Base-by-base conservation (phyloP, 23 red algal species). In the Cyanidium caldarium region DNA sequence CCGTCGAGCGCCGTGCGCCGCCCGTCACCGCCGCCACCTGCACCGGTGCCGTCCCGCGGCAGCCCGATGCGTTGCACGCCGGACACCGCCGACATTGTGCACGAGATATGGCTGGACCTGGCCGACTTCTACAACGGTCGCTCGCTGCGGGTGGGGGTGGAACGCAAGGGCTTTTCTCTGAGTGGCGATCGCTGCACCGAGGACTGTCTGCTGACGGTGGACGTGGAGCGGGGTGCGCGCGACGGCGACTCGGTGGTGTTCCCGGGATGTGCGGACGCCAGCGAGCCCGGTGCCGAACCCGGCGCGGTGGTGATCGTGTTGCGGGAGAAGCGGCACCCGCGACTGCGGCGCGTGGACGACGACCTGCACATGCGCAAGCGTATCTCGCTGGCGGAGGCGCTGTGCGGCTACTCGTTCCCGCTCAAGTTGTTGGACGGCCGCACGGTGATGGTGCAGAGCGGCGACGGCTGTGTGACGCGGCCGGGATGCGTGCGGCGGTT, bases 371-470 rank as follows among this genome's bases (percentile, higher is more conserved):
- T 75, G 42, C 46, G 58, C 34, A 75, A 75, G 42, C 34, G 43
- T 1, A 42, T 75, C 42, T 17, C 38, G 36, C 41, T 75, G 35
- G 70, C 41, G 17, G 70, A 75, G n/a, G 70, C 70, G 7, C 41
- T 75, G 16, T 75, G 70, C 58, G 70, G 70, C 36, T 61, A n/a
- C 33, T 39, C 70, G 35, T 29, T 45, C 15, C 1, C 58, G 34
- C 33, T 75, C 35, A 61, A 75, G 2, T 39, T 61, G 12, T 46
- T 75, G 42, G 42, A 75, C 40, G 70, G 70, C 19, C 70, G 70
- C 38, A 61, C 51, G n/a, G 31, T 61, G n/a, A 61, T 61, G 51
- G 51, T 61, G 23, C 51, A 61, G 51, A 61, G 51, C 21, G n/a
- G 23, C 21, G 51, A 61, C 23, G 51, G 51, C 23, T 14, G 51